Evolutionary conservation across 257 asterid genomes (phyloP).

Genomic region (Plantago major): DNA sequence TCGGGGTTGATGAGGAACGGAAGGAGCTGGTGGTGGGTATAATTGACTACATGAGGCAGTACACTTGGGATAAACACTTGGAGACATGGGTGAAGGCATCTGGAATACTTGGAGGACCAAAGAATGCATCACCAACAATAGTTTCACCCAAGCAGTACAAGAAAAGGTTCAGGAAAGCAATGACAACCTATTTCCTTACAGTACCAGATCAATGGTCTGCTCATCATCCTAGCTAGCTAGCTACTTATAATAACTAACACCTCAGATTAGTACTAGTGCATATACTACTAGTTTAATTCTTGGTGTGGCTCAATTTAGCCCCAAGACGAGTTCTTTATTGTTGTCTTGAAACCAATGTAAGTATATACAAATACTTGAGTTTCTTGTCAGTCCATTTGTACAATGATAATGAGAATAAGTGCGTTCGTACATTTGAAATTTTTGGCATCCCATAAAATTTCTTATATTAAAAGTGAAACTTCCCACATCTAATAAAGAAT

Average conservation of each 20-base stretch:
- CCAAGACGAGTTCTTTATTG: neutral
- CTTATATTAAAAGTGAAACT: too few relatives aligned
- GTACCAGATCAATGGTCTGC: conserved; percentile 92
- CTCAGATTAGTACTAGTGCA: too few relatives aligned
- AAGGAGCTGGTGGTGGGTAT: conserved; percentile 86
- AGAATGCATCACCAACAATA: conserved; percentile 84
- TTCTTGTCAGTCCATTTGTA: neutral
- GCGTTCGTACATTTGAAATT: neutral
- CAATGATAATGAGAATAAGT: neutral
- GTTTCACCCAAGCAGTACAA: conserved; percentile 90
- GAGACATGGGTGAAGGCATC: conserved; percentile 96
- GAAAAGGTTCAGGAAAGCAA: conserved; percentile 94
- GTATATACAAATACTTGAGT: neutral
- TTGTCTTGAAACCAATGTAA: neutral
- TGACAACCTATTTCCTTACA: conserved; percentile 83
- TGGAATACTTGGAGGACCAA: conserved; percentile 92
- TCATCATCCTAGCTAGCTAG: neutral
- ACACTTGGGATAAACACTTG: conserved; percentile 98
- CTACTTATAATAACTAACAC: neutral
- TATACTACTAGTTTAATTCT: neutral
- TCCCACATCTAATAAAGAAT: too few relatives aligned
- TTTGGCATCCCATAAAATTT: neutral
- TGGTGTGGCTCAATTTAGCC: neutral
- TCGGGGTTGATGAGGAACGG: conserved; percentile 86
- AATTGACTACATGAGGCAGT: conserved; percentile 92